Evolutionary conservation across 345 rosid genomes (phyloP), one percentile per base, ranked within the genome.

Genomic region (Eucalyptus erythrocorys): DNA sequence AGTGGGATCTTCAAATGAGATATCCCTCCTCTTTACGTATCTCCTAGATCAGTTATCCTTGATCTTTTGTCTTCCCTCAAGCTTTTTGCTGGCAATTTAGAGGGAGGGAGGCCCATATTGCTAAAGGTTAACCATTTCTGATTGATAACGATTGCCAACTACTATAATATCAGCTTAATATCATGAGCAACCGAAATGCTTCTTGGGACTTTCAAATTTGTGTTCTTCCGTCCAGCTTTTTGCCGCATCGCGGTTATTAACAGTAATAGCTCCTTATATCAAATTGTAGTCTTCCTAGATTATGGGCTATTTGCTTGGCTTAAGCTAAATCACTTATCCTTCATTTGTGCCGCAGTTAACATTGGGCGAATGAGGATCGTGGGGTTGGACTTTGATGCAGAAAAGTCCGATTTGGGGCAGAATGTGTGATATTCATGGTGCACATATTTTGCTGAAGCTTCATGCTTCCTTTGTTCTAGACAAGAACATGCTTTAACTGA

Each of bases 281-380:
- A 61, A 42, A 64, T 42, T 48, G 49, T 24, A 51, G 40, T 68
- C 14, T 30, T 66, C 40, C 53, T 10, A 10, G 30, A 19, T 10
- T 17, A 24, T 10, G 7, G 47, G 3, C 40, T 37, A 6, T 50
- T n/a, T 88, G 76, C 84, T 32, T 71, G 59, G 15, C 14, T 47
- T 40, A 76, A 42, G 37, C 26, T 85, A 34, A 51, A 79, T 13
- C 86, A 53, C 64, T 76, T 34, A 47, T 71, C n/a, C 12, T 26
- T 43, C 5, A 22, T 57, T 66, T 37, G 81, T 61, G 55, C 32
- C 92, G 94, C 96, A 97, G 99, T 97, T 89, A 96, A 95, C 89
- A 91, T 97, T 86, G 99, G 99, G 89, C 91, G 50, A 86, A 96
- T 97, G 99, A 93, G 88, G 92, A 94, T 97, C 40, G 90, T 93